These are phyloP conservation scores for Fremontodendron californicum DNA, from an alignment of 345 rosid genomes.

Conservation along the genomic window DNA sequence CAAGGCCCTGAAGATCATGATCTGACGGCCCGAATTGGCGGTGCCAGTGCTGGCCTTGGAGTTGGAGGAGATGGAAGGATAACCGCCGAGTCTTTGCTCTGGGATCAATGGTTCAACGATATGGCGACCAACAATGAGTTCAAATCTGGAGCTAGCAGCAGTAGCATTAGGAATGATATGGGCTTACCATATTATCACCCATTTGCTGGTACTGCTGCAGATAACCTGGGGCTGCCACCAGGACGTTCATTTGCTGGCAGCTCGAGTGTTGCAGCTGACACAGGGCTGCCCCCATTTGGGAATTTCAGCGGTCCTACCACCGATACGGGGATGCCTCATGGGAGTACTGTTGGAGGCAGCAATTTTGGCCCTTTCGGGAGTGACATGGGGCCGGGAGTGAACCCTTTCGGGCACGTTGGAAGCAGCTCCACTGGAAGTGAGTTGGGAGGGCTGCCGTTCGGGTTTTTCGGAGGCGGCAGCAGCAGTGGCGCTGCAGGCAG, in stretches of 20 bases:
- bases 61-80: neutral
- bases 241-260: neutral
- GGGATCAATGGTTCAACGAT: conserved; percentile 6
- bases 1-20: neutral
- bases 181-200: neutral
- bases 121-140: neutral
- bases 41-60: no score
- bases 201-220: neutral
- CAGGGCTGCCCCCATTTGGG: neutral
- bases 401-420: neutral
- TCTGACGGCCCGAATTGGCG: neutral
- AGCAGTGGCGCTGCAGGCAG: neutral
- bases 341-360: neutral
- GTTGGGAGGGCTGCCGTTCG: neutral
- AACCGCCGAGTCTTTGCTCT: neutral
- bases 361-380: neutral
- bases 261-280: neutral
- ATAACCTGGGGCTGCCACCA: neutral
- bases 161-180: neutral
- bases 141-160: neutral
- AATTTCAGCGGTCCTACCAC: neutral
- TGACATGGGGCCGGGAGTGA: neutral
- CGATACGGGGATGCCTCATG: neutral
- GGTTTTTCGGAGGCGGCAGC: neutral
- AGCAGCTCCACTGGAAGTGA: neutral